Evolutionary conservation across 305 asterid genomes (phyloP), one percentile per base, ranked within the genome.

Genomic region (Fraxinus albicans): DNA sequence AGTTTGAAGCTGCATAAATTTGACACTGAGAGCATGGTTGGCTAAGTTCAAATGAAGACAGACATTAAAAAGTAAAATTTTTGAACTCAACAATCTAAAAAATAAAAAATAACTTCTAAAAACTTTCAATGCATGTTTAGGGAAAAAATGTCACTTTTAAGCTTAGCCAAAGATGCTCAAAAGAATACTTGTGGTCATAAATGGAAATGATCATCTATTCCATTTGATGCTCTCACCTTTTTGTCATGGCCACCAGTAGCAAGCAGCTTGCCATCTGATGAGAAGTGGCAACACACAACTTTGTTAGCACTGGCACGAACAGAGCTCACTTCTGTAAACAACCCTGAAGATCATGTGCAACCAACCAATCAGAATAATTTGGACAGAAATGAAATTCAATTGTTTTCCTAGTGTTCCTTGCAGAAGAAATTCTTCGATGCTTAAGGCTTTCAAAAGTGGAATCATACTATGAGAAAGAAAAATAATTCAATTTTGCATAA

Each of bases 231-330:
- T 25, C 80, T 79, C 63, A 91, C 99, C 97, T 97, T 97, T 88
- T 94, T 97, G 88, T 97, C 99, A 87, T 97, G 99, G 83, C 98
- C 99, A 9, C 98, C 98, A 82, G 90, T 97, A 38, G 97, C 99
- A 70, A 95, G 99, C 85, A 97, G 89, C 87, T 95, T 95, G 82
- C 99, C 99, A 76, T 97, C 98, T n/a, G 98, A 91, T n/a, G 99
- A 97, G 90, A 97, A 97, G 89, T 97, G 98, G 92, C 98, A 97
- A 86, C 99, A 97, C 15, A 60, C 90, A 85, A 97, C 98, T 89
- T 97, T 97, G 84, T 85, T 89, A 19, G 87, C 83, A 88, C 99
- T 95, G 34, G 99, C 98, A 21, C 94, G 93, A 77, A 93, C 93
- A 82, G 89, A 87, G 87, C 60, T 90, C 69, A 93, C 89, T 86